Evolutionary conservation across 2,329 filamentous ascomycete species (phyloP).

Genomic region (Xylariales sp.): DNA sequence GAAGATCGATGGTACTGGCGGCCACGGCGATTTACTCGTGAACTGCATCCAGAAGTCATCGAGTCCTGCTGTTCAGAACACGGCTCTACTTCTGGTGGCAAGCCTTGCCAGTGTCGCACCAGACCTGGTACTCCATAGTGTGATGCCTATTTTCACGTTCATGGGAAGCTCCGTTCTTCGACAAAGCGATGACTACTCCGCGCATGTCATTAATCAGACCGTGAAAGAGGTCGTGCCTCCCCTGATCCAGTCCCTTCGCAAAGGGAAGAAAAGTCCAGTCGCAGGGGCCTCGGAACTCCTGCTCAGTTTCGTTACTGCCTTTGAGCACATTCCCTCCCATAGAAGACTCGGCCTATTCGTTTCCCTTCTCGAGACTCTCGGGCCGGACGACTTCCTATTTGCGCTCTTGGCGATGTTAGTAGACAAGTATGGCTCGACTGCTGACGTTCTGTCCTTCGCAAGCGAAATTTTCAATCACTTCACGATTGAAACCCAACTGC

Average conservation of each 20-base stretch:
- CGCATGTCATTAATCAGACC: conserved; percentile 91
- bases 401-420: conserved; percentile 83
- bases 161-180: conserved; percentile 89
- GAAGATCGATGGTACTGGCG: conserved; percentile 70
- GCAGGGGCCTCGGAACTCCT: conserved; percentile 83
- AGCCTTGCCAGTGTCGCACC: conserved; percentile 82
- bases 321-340: conserved; percentile 90
- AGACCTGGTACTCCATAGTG: conserved; percentile 87
- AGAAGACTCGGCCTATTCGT: conserved; percentile 78
- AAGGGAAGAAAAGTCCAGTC: conserved; percentile 72
- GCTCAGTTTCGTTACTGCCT: conserved; percentile 93
- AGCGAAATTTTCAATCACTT: conserved; percentile 70
- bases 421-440: conserved; percentile 79
- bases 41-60: conserved; percentile 90
- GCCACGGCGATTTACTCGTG: conserved; percentile 85
- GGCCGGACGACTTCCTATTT: conserved; percentile 80
- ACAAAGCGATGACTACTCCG: conserved; percentile 94
- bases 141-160: conserved; percentile 99
- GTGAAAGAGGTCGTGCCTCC: conserved; percentile 92
- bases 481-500: conserved; percentile 68
- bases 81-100: conserved; percentile 81
- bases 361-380: conserved; percentile 79
- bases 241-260: conserved; percentile 77
- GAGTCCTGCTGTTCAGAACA: conserved; percentile 90
- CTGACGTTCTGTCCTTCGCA: conserved; percentile 69